Base-by-base conservation (phyloP, 106 monocot species). In the Triglochin maritima region DNA sequence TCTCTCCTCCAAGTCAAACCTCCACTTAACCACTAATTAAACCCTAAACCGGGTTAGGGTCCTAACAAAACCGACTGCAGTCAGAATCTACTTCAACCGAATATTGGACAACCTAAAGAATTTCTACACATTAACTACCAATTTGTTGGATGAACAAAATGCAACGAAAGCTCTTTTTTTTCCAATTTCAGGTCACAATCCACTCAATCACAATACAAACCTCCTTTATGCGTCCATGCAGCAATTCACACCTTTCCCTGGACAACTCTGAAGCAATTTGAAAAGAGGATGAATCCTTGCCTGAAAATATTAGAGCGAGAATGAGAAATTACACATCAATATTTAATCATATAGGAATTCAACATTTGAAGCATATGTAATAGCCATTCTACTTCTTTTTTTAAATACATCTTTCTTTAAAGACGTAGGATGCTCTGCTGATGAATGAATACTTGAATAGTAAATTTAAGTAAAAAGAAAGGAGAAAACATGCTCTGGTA, bases 231-330 rank as follows among this genome's bases (percentile, higher is more conserved):
- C 86, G 80, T 64, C 47, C 55, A 54, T 86, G 88, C 72, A 96
- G 80, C n/a, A 50, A 57, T 67, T 84, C 74, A 68, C 85, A 86
- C 65, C 70, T 79, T 63, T 88, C 96, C 44, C 71, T 86, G 56
- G 90, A 70, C 63, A 96, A 74, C 54, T 55, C 84, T 64, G 88
- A 57, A 71, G 88, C 88, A 69, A 61, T 60, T 79, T 91, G 91
- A 72, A 84, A 72, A 84, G 73, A 53, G 96, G 96, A 82, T 96
- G 96, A 73, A 91, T 84, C 64, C 76, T 83, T 44, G 91, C 87
- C 96, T 96, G 56, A 15, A 68, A 53, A 41, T 7, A 51, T 54
- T 29, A 64, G 64, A 56, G 29, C 29, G 29, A 29, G 29, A 29
- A 29, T 29, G 29, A 29, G 29, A 29, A 29, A 29, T 29, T 29